Evolutionary conservation across 2,329 filamentous ascomycete species (phyloP), one percentile per base, ranked within the genome.

Genomic region (Verruconis gallopava): DNA sequence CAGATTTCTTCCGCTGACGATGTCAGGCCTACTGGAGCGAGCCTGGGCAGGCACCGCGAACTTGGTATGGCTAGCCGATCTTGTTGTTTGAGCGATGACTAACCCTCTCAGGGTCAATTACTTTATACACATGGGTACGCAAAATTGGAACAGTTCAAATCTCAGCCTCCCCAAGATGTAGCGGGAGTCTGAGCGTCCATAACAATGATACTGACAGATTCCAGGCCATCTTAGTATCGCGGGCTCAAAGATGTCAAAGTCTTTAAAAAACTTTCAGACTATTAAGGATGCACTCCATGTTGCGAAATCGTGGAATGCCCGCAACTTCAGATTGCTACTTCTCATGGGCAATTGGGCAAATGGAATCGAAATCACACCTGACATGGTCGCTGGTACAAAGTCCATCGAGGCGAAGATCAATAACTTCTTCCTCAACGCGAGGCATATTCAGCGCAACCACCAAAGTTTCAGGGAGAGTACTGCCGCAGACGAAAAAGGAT

Each of bases 91-190:
- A n/a, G n/a, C n/a, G n/a, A n/a, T n/a, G n/a, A n/a, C n/a, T n/a
- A n/a, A n/a, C n/a, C n/a, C n/a, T n/a, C n/a, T n/a, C n/a, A n/a
- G n/a, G 89, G 83, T 94, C 39, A 93, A 91, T 57, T 93, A 95
- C 63, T 96, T 95, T 63, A 57, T 95, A 13, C 89, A 95, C 56
- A 95, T 93, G 81, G 89, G n/a, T n/a, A n/a, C n/a, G n/a, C n/a
- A n/a, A n/a, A n/a, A n/a, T n/a, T n/a, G n/a, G n/a, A n/a, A n/a
- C n/a, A n/a, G n/a, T n/a, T n/a, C n/a, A n/a, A n/a, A n/a, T n/a
- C n/a, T n/a, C n/a, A n/a, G n/a, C n/a, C n/a, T n/a, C n/a, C n/a
- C n/a, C n/a, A n/a, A n/a, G n/a, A n/a, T n/a, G n/a, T n/a, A n/a
- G n/a, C n/a, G n/a, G n/a, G n/a, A n/a, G n/a, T n/a, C n/a, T n/a